Percentiles rank a stretch among this genome's conserved stretches.
Conservation (phyloP, 2,329 filamentous ascomycete species). For the Cladosporium colombiae region DNA sequence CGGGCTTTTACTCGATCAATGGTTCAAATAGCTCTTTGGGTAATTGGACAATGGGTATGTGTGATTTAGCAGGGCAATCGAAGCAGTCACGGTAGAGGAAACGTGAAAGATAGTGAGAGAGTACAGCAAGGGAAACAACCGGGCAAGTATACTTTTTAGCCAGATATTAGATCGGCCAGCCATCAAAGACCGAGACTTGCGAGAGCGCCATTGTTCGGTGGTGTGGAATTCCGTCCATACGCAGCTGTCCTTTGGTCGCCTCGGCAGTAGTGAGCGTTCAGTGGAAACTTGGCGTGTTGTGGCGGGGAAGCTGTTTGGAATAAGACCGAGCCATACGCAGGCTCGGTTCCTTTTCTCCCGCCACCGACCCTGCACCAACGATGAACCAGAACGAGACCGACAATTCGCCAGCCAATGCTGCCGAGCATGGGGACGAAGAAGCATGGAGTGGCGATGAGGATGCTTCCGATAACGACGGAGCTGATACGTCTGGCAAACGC, state of each 20-base stretch:
- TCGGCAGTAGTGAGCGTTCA: background rate
- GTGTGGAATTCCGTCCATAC: background rate
- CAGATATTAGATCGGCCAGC: background rate
- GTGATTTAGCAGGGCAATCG: background rate
- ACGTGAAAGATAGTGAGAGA: background rate
- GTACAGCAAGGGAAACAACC: background rate
- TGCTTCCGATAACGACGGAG: slow-evolving; percentile 36
- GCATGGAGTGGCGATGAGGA: slow-evolving; percentile 43
- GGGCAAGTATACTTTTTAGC: background rate
- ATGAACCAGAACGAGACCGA: slow-evolving; percentile 25
- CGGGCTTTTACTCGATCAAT: background rate
- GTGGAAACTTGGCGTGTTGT: slow-evolving; percentile 5
- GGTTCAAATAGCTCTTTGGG: background rate
- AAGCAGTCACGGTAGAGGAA: background rate
- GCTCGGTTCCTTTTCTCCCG: slow-evolving; percentile 20
- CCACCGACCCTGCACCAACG: slow-evolving; percentile 21
- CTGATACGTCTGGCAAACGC: slow-evolving; percentile 45
- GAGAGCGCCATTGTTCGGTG: background rate
- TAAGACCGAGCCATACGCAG: slow-evolving; percentile 12
- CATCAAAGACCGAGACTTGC: background rate
- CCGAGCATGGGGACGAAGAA: slow-evolving; percentile 33
- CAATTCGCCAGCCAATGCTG: slow-evolving; percentile 26
- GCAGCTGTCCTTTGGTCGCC: background rate
- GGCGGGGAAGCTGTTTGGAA: slow-evolving; percentile 9
- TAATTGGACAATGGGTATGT: background rate